Evolutionary conservation across 768 basidiomycete genomes (phyloP), one percentile per base, ranked within the genome.

Genomic region (Amanita molliuscula): DNA sequence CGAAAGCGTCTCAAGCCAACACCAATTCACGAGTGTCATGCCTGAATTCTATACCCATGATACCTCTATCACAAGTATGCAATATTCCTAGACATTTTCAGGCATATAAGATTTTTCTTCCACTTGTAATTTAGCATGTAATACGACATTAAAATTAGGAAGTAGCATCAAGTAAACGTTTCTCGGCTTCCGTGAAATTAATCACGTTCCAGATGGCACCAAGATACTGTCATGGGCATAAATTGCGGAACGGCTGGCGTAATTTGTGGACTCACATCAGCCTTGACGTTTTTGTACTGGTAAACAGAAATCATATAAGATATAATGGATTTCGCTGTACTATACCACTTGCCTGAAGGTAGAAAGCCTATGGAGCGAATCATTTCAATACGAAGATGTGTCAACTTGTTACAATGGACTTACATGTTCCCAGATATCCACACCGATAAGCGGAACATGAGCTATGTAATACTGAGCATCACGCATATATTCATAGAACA

Each of bases 381-480:
- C 16, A 48, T 23, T 21, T 53, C 50, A 36, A 53, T 53, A 16
- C 25, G 47, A 44, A 33, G 38, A 48, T 21, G 51, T 3, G 52
- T 31, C 16, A 20, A n/a, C 38, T 43, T n/a, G 51, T 53, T 53
- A 58, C 54, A 50, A 54, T 52, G 29, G 33, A 76, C 82, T 37
- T 58, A 84, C 84, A 66, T 94, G 91, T 66, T 93, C 90, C 95
- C 95, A 98, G 60, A 98, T 85, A 68, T 99, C 95, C 56, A 98
- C 83, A 29, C 96, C 96, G 62, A 99, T 79, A 61, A 99, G 84
- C 16, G 95, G 93, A 15, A 77, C 75, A 67, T 93, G 88, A 3
- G 84, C 88, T 88, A 59, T 9, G 23, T 50, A 51, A 21, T 44
- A 42, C 42, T 34, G 28, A 43, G 38, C 55, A 25, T 21, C 20